Base-by-base conservation (phyloP, 176 grass and related monocot genomes). In the Oryza glumipatula region DNA sequence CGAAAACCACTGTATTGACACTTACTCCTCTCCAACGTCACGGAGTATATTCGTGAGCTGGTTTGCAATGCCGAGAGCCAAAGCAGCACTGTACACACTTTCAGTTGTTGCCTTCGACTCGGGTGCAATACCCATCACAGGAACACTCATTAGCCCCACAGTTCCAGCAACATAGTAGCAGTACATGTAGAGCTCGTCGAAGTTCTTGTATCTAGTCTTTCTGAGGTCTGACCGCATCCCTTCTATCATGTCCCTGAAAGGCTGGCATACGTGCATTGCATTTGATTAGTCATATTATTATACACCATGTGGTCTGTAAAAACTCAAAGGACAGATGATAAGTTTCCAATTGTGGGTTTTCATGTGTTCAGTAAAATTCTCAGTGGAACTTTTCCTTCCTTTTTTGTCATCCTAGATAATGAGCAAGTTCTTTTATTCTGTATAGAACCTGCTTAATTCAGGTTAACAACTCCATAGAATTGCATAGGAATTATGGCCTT, bases 111-210 rank as follows among this genome's bases (percentile, higher is more conserved):
- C 91, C 82, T 82, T 92, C 11, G 96, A 98, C 38, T 98, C 91
- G 0, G 89, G 91, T 0, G 91, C 91, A 5, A 95, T 95, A 41
- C 93, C 96, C 96, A 98, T 98, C 45, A 98, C 91, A 1, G 96
- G 96, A 36, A 98, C 96, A 14, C 96, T 98, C 96, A 98, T 95
- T 1, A 98, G 54, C 11, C 93, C 96, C 0, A 98, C 96, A 0
- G 91, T 98, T 47, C 96, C 93, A 1, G 93, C 96, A 4, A 98
- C 96, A 4, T 98, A 98, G 85, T 98, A 98, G 84, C 93, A 98
- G 81, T 98, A 98, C 56, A 98, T 92, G 81, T 98, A 98, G 32
- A 98, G 88, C 86, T 98, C 96, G 1, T 98, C 93, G 0, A 98
- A 98, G 70, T 89, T 96, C 2, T 88, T 81, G 48, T 98, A 98